Evolutionary conservation across 1,139 yeast genomes (phyloP), one percentile per base, ranked within the genome.

Genomic region (Pichia sp.): DNA sequence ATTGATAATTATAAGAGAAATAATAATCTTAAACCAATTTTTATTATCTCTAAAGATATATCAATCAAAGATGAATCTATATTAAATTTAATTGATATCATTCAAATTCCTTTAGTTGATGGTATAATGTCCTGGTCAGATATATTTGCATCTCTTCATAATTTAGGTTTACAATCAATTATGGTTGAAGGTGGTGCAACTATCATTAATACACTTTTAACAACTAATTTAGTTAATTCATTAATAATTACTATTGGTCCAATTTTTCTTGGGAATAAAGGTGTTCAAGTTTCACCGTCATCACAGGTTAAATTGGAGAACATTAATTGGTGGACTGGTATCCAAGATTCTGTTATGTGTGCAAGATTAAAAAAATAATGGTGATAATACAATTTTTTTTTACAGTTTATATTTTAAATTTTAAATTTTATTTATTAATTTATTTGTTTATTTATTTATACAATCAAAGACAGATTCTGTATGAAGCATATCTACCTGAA

Each of bases 401-500:
- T 4, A 7, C 4, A 37, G n/a, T 24, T 9, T 11, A 4, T 12
- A 3, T 23, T 23, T 16, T 27, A 16, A 16, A 26, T 27, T 33
- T 36, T 32, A 23, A 11, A 16, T 12, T 36, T 36, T 12, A 27
- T 12, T 33, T 36, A 11, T 22, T 29, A 25, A 89, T 87, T n/a
- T n/a, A n/a, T n/a, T n/a, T n/a, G n/a, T n/a, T n/a, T n/a, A n/a
- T n/a, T n/a, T n/a, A n/a, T 39, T 26, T 24, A n/a, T 39, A 22
- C 25, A 24, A 29, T 32, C 30, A 49, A 27, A 90, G 76, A 71
- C 99, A 92, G 59, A 94, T 89, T 74, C 99, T 85, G 75, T 92
- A 92, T 65, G 97, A 87, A 56, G 98, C 98, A 64, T 92, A 92
- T 65, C 98, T 84, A 56, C 99, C 99, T 53, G 96, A 82, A 39